Evolutionary conservation across 106 monocot genomes (phyloP).

Genomic region (Allium sativum): DNA sequence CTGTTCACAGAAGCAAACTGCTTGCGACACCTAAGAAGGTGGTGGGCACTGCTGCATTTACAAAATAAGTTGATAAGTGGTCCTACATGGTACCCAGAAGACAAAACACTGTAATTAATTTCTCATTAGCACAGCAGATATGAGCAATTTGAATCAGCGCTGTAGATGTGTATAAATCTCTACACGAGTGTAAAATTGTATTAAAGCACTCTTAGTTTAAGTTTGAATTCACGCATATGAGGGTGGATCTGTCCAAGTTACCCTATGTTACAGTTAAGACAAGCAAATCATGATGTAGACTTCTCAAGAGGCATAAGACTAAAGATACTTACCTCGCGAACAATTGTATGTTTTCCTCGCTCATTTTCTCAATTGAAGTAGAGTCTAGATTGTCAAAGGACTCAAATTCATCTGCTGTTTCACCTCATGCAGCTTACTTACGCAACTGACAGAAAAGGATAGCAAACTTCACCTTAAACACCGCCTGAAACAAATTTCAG

Average conservation of each 20-base stretch:
- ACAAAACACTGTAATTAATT: no score
- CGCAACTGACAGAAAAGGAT: no score
- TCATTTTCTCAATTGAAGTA: constrained; percentile 20
- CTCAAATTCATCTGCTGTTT: no score
- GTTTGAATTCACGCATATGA: background rate
- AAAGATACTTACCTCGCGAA: constrained; percentile 19
- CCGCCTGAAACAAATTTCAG: no score
- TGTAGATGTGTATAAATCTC: background rate
- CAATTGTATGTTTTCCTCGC: constrained; percentile 36
- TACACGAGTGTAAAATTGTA: background rate
- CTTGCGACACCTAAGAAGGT: no score
- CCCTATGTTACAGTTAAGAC: background rate
- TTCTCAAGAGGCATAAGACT: background rate
- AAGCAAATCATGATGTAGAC: background rate
- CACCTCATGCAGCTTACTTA: no score
- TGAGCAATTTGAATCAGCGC: background rate
- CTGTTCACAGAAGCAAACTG: no score
- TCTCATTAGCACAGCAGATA: no score
- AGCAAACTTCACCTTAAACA: no score
- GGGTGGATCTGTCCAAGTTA: background rate
- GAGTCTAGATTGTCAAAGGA: constrained; percentile 3
- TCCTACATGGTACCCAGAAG: no score
- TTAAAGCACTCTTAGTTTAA: background rate
- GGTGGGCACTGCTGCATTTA: no score
- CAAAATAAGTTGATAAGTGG: no score